Base-by-base conservation (phyloP, 306 rosid genomes). In the Inga laurina region DNA sequence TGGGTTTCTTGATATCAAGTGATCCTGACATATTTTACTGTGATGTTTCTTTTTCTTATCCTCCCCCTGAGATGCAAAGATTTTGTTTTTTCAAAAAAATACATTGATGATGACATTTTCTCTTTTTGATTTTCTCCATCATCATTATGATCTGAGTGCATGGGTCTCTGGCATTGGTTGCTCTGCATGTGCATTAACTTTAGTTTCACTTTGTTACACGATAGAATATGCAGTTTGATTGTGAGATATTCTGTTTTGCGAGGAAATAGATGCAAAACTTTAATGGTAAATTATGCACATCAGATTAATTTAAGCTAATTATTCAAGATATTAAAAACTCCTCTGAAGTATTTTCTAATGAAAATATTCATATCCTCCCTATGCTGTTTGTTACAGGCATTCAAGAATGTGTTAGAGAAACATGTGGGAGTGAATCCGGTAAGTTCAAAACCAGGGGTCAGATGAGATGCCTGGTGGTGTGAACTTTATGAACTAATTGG, bases 361-460 rank as follows among this genome's bases (percentile, higher is more conserved):
- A 72, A 72, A 24, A 5, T 72, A 46, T 46, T 72, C 52, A 41
- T 64, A 6, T 15, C 82, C 64, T 76, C 45, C 72, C 79, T 54
- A 21, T 79, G 43, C 65, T 72, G 19, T 81, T 51, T 84, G 80
- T 43, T 82, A 81, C 93, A 97, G 99, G 99, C 91, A 72, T 94
- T 86, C 86, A 91, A 83, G 90, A 92, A 87, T 45, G 97, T 94
- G 57, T 83, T 92, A 88, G 95, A 93, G 80, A 97, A 94, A 87
- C 91, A 89, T 77, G 78, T 94, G 90, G 97, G 97, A 85, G 91
- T 87, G 70, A 86, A 90, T 83, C 88, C 86, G 76, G 89, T 85
- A 79, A 88, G 88, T 87, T 91, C 85, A 82, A 88, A 89, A 85
- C 76, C 79, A 3, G 75, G 43, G 61, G 14, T 84, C 84, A 83